Evolutionary conservation across 2,329 filamentous ascomycete genomes (phyloP), one percentile per base, ranked within the genome.

Genomic region (Neopestalotiopsis sp.): DNA sequence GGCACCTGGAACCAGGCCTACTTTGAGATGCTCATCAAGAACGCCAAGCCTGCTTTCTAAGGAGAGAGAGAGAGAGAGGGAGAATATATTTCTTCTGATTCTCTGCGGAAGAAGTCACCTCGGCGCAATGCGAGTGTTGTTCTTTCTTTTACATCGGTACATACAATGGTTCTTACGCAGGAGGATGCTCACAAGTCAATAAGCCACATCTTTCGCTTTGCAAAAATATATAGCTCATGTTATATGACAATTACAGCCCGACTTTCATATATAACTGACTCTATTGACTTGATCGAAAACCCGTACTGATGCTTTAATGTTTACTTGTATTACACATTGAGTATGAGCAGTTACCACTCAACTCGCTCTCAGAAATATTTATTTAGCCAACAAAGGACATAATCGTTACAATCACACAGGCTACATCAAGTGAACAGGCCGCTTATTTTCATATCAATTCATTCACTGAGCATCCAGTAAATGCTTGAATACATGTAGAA

Each of bases 1-100:
- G 90, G 91, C 40, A 81, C 83, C 17, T 93, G 90, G 90, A 90
- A 90, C 79, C 81, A 88, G 78, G 83, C 81, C 28, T 88, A 88
- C 79, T 88, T 88, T 73, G 85, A 82, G 77, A 83, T 86, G 77
- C 78, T 88, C 2, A 78, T 88, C 65, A 81, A 79, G 69, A 88
- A 88, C 71, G 84, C 85, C 65, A 84, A 85, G 73, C 86, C 86
- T 28, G 76, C 83, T 2, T 85, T 87, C 72, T 67, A 59, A 40
- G 24, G 24, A 28, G 24, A 28, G 24, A 28, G 24, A 28, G 24
- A 28, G 24, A 28, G 0, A 28, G 24, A 28, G 24, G 24, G 24
- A 28, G 24, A 28, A 28, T 28, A 28, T 28, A 3, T 28, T 28
- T 28, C 24, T 28, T 28, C 24, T 28, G 24, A 28, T 28, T 3